Percentiles rank a stretch among this genome's conserved stretches.
Conservation (phyloP, 306 rosid species). For the Senna tora region DNA sequence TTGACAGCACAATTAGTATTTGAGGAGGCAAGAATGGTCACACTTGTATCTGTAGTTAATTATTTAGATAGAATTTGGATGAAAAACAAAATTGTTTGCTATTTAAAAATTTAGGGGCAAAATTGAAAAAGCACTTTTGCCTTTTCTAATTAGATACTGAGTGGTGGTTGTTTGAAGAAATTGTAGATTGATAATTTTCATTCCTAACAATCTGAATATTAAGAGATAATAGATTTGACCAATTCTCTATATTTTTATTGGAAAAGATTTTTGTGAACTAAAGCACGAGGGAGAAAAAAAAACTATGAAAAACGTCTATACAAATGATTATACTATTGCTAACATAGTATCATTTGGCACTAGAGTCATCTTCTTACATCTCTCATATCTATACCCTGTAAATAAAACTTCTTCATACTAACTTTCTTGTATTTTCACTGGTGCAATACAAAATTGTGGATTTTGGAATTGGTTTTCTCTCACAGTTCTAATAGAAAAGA, state of each 20-base stretch:
- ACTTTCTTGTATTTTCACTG: constrained; percentile 1
- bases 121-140: no score
- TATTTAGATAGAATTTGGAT: no score
- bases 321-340: neutral
- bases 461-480: constrained; percentile 12
- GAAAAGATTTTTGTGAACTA: neutral
- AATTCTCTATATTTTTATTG: neutral
- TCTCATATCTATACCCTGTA: constrained; percentile 35
- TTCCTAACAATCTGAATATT: no score
- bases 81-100: no score
- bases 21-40: no score
- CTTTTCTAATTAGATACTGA: no score
- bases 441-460: constrained; percentile 42
- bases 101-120: no score
- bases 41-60: no score
- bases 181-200: no score
- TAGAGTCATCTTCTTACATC: neutral
- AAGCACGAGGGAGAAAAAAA: neutral
- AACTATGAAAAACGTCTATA: neutral
- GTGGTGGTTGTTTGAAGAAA: no score
- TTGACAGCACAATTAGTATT: no score
- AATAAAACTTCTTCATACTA: constrained; percentile 7
- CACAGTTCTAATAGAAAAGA: constrained; percentile 37
- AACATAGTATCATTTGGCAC: neutral
- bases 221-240: neutral